Percentiles rank a stretch among this genome's conserved stretches.
These are phyloP conservation scores for Zostera marina DNA, from an alignment of 116 monocot genomes.

Conservation along the genomic window DNA sequence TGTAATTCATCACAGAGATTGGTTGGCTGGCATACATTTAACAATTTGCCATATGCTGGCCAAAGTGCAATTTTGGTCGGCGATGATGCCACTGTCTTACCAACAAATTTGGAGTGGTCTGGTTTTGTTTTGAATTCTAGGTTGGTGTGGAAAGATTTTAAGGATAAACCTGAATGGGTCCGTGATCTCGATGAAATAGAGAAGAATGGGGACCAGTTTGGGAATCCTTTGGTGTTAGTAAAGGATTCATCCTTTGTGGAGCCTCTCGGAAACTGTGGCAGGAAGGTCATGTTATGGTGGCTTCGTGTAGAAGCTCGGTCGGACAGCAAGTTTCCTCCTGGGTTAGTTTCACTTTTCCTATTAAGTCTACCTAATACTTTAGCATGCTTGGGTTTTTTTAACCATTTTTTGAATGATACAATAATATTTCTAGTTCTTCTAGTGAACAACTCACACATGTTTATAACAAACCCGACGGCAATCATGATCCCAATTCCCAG, in stretches of 20 bases:
- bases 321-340: conserved; percentile 91
- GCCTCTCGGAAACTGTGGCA: conserved; percentile 89
- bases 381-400: background rate
- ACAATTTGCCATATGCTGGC: conserved; percentile 32
- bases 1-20: conserved; percentile 73
- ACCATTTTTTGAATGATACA: too few relatives aligned
- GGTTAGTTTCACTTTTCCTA: conserved; percentile 24
- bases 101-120: conserved; percentile 71
- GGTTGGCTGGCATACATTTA: conserved; percentile 80
- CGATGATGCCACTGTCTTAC: conserved; percentile 45
- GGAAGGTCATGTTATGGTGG: conserved; percentile 88
- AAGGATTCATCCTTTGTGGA: conserved; percentile 59
- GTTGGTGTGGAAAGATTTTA: conserved; percentile 50
- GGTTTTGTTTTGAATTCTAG: conserved; percentile 79
- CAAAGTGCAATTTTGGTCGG: conserved; percentile 27
- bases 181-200: conserved; percentile 41
- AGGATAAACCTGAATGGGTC: conserved; percentile 64
- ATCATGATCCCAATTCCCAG: too few relatives aligned
- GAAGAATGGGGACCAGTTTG: conserved; percentile 34
- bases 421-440: too few relatives aligned
- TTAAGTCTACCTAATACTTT: background rate
- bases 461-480: too few relatives aligned
- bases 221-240: conserved; percentile 48
- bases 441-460: too few relatives aligned
- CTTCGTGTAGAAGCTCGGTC: conserved; percentile 73